These are phyloP conservation scores for Bacidia gigantensis DNA, from an alignment of 495 filamentous ascomycete species.

Conservation along the genomic window DNA sequence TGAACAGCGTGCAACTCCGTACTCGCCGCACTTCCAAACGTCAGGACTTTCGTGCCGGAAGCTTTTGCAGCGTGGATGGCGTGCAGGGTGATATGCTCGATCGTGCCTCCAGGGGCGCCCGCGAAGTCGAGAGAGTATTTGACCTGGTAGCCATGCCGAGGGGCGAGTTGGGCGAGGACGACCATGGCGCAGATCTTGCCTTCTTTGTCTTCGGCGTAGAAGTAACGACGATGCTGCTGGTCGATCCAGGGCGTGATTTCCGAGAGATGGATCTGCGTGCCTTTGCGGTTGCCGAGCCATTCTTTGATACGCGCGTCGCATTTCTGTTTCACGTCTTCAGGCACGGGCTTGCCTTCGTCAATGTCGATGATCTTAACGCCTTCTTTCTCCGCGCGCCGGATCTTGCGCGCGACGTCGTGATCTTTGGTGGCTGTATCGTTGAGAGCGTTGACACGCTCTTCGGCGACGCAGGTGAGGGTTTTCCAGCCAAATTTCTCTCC, in stretches of 20 bases:
- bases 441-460: slow-evolving; percentile 60
- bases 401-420: slow-evolving; percentile 50
- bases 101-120: slow-evolving; percentile 59
- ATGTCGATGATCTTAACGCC: slow-evolving; percentile 60
- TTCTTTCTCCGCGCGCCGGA: slow-evolving; percentile 64
- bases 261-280: slow-evolving; percentile 72
- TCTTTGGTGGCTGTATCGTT: slow-evolving; percentile 41
- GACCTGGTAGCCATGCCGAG: slow-evolving; percentile 68
- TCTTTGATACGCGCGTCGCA: slow-evolving; percentile 59
- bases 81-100: slow-evolving; percentile 64
- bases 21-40: slow-evolving; percentile 67
- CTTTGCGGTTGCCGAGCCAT: slow-evolving; percentile 68
- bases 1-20: slow-evolving; percentile 53
- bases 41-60: slow-evolving; percentile 49
- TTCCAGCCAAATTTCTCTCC: slow-evolving; percentile 68
- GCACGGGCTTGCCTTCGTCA: slow-evolving; percentile 42
- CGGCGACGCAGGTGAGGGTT: slow-evolving; percentile 67
- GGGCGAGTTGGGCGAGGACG: slow-evolving; percentile 59
- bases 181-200: slow-evolving; percentile 59
- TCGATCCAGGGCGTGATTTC: slow-evolving; percentile 75
- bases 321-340: slow-evolving; percentile 47
- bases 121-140: slow-evolving; percentile 84
- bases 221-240: slow-evolving; percentile 62
- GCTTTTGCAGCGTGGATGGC: slow-evolving; percentile 56
- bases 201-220: slow-evolving; percentile 54